phyloP scores from a whole-genome alignment of 2,329 filamentous ascomycete genomes.

The Fusarium setosum region DNA sequence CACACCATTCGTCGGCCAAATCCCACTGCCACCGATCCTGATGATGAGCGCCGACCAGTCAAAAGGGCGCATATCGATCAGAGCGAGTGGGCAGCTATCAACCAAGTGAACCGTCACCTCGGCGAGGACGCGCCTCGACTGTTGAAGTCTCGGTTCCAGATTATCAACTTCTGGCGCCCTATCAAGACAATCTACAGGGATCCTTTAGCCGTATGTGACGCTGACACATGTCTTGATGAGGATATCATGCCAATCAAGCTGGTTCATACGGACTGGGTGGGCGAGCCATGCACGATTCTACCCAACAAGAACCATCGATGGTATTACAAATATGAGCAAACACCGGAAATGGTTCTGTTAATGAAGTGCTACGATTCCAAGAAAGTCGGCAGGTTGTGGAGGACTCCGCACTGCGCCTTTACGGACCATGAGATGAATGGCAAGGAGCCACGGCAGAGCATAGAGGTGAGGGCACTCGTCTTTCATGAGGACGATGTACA shows the following conservation, averaged over 20 bases:
- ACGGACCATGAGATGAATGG: constrained; percentile 61
- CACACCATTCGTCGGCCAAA: constrained; percentile 63
- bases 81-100: constrained; percentile 58
- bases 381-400: constrained; percentile 62
- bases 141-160: constrained; percentile 58
- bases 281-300: constrained; percentile 60
- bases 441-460: constrained; percentile 69
- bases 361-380: constrained; percentile 73
- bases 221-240: constrained; percentile 59
- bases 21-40: constrained; percentile 57
- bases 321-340: constrained; percentile 64
- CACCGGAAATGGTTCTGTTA: constrained; percentile 64
- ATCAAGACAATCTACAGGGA: constrained; percentile 58
- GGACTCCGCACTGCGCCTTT: constrained; percentile 67
- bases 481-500: not conserved
- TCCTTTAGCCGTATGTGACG: constrained; percentile 65
- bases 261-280: constrained; percentile 60
- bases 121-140: constrained; percentile 58
- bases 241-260: constrained; percentile 62
- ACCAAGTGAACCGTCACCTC: constrained; percentile 53
- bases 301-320: constrained; percentile 58
- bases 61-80: constrained; percentile 68
- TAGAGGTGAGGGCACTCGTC: constrained; percentile 63
- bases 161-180: constrained; percentile 66
- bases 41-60: constrained; percentile 51